Evolutionary conservation across 176 grass and related monocot genomes (phyloP), one percentile per base, ranked within the genome.

Genomic region (Olyra latifolia): DNA sequence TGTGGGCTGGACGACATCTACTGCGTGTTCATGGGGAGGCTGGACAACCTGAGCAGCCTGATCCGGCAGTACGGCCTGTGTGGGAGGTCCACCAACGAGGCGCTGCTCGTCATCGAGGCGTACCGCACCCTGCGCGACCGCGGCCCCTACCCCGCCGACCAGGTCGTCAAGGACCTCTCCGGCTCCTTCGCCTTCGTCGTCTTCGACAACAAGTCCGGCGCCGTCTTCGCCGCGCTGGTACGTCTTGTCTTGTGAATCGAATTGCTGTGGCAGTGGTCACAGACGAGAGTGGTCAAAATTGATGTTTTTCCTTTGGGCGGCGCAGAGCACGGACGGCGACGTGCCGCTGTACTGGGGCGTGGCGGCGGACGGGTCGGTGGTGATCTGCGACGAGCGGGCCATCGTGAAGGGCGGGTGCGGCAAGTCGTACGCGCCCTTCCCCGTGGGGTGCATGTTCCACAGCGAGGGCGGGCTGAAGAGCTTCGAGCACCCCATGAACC

Each of bases 361-460:
- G 4, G 90, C 90, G 2, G 88, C 85, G 13, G 95, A 93, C 57
- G 95, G 92, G 2, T 98, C 92, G 12, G 90, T 82, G 17, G 95
- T 95, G n/a, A 98, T 98, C 72, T 87, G 92, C 77, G 92, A 98
- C 50, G 95, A 98, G 46, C 70, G 82, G 5, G 92, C 80, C 10
- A 39, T 89, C 1, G 80, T 87, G 0, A 98, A 98, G 88, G 85
- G 62, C 0, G 88, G 95, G 0, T 98, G 95, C 72, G 88, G 91
- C 17, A 89, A 89, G 24, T 98, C 95, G 0, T 93, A 95, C 79
- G 95, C 95, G 72, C 90, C 92, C 0, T 98, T 98, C 66, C 95
- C 95, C 3, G 76, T 85, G n/a, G 93, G 96, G 0, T 99, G 96
- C 78, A 99, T 99, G 96, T 99, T 99, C 80, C 93, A 99, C 65